Evolutionary conservation across 352 stramenopile species (phyloP), one percentile per base, ranked within the genome.

Genomic region (Pythium insidiosum): DNA sequence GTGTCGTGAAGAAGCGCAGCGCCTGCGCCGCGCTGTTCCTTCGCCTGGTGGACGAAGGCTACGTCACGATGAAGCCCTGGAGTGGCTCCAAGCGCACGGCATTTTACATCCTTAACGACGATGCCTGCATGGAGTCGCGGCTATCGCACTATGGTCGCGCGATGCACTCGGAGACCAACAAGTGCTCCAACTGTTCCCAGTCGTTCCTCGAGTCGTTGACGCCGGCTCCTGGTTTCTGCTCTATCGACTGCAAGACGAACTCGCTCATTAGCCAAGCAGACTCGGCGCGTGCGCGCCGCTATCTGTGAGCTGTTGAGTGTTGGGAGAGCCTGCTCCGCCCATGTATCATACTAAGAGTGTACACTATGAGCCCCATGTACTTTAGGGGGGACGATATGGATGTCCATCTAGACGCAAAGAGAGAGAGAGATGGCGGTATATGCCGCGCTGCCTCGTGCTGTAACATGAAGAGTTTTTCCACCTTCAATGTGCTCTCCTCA

Each of bases 221-320:
- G n/a, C 61, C 71, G 2, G 63, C 53, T 15, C 71, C 70, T n/a
- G 76, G 73, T 39, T 91, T 91, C 47, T 91, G 76, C 63, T 88
- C 72, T 4, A 88, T 91, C 47, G 79, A 91, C 66, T 91, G 79
- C 66, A 91, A 91, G 63, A 91, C 76, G 22, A 89, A 88, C 55
- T 60, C 79, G 35, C 53, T 83, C 45, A 76, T 88, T 61, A 86
- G 49, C 56, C 64, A 79, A 41, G 73, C 68, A 4, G 76, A 88
- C 61, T 81, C 76, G 50, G 76, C 73, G 35, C 70, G 58, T 48
- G 73, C 83, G 39, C 65, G 60, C 38, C 64, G 67, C 58, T 71
- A 68, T 43, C 62, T 66, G 26, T 82, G 45, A 68, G 34, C 31
- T 12, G 10, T 6, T 5, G 13, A 18, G 40, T 11, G 6, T 5